A percentile compares a stretch with the other conserved stretches of the same genome.
Conservation (phyloP, 169 alveolate genomes). For the Perkinsus marinus region DNA sequence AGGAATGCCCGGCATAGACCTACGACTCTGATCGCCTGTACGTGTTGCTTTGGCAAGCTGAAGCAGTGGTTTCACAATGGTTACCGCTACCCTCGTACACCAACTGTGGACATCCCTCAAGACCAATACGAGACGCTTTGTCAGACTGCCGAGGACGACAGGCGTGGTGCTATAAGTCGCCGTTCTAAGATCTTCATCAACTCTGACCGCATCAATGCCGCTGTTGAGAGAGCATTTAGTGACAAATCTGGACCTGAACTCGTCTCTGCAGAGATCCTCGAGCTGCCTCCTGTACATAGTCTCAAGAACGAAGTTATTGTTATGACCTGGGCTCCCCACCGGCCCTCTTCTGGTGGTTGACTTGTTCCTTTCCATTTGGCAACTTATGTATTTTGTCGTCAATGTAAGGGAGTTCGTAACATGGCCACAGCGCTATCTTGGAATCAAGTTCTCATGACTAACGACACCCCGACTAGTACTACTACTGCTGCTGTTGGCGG, state of each 20-base stretch:
- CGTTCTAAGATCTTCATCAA: neutral
- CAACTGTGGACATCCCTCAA: neutral
- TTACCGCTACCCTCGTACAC: neutral
- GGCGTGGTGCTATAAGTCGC: neutral
- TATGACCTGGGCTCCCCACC: neutral
- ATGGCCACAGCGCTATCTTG: neutral
- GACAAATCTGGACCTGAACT: neutral
- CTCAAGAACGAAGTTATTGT: neutral
- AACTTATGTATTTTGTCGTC: neutral
- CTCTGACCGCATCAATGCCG: neutral
- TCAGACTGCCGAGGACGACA: neutral
- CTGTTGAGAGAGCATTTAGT: neutral
- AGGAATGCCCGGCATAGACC: neutral
- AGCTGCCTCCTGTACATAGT: neutral
- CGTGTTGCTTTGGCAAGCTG: neutral
- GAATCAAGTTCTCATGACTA: neutral
- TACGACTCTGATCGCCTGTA: neutral
- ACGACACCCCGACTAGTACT: neutral
- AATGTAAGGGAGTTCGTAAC: no score
- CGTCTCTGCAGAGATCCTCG: neutral
- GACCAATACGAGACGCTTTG: neutral
- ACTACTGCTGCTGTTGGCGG: no score
- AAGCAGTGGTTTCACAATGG: neutral
- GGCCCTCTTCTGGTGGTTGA: neutral
- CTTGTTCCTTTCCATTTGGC: neutral